These are phyloP conservation scores for Cryptosporidium sp. DNA, from an alignment of 169 alveolate species.

Conservation along the genomic window DNA sequence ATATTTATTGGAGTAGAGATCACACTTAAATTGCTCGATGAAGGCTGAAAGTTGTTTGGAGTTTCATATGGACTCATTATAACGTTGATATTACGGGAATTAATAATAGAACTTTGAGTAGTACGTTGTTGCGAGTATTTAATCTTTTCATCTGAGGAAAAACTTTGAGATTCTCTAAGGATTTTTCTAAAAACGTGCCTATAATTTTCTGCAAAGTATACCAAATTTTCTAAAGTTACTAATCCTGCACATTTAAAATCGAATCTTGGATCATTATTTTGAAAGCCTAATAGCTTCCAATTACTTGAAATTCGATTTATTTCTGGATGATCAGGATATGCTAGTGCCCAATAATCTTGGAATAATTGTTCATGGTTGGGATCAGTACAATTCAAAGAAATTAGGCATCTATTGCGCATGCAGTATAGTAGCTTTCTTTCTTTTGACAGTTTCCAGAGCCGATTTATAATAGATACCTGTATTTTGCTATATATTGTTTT, in stretches of 20 bases:
- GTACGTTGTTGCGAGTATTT: background rate
- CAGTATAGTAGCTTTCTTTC: constrained; percentile 19
- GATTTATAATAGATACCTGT: background rate
- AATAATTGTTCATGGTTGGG: constrained; percentile 63
- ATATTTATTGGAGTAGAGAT: constrained; percentile 20
- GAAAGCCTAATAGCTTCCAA: constrained; percentile 66
- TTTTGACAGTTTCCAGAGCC: constrained; percentile 4
- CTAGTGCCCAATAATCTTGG: constrained; percentile 67
- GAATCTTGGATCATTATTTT: constrained; percentile 40
- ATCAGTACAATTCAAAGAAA: constrained; percentile 29
- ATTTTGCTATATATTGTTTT: constrained; percentile 8
- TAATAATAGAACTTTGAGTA: background rate
- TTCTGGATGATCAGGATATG: constrained; percentile 66
- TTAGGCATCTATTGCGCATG: constrained; percentile 31
- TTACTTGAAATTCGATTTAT: constrained; percentile 47
- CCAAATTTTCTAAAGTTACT: constrained; percentile 52
- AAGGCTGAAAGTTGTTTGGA: background rate
- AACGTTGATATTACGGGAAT: background rate
- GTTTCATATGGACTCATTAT: constrained; percentile 29
- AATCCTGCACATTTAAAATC: constrained; percentile 58
- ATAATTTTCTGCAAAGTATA: constrained; percentile 66
- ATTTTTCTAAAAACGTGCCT: constrained; percentile 35
- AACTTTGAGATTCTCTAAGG: constrained; percentile 52
- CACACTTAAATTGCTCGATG: background rate
- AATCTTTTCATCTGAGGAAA: background rate